These are phyloP conservation scores for Lachnellula arida DNA, from an alignment of 2,329 filamentous ascomycete genomes.

Conservation along the genomic window DNA sequence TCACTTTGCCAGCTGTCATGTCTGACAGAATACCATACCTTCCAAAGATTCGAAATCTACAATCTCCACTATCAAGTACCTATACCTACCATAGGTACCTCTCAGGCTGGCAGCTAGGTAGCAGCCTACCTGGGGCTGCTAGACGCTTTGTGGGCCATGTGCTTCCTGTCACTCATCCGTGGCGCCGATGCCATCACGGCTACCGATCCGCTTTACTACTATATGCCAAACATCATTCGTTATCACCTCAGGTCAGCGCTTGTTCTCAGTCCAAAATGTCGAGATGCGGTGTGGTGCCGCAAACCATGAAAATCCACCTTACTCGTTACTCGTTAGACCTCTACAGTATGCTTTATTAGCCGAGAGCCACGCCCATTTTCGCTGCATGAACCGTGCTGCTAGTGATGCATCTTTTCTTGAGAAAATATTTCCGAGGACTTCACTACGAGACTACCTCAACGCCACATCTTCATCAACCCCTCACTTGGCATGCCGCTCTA, in stretches of 20 bases:
- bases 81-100: not conserved
- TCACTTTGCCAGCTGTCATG: conserved; percentile 8
- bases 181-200: not conserved
- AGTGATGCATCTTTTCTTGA: not conserved
- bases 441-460: not conserved
- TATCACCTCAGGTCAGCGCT: not conserved
- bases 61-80: not conserved
- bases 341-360: not conserved
- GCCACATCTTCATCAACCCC: not conserved
- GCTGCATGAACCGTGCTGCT: not conserved
- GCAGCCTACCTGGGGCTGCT: not conserved
- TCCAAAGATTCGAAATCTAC: not conserved
- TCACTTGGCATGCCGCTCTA: not conserved
- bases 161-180: not conserved
- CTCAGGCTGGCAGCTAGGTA: not conserved
- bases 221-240: not conserved
- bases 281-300: not conserved
- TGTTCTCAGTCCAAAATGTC: not conserved
- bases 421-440: not conserved
- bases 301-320: not conserved
- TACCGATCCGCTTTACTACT: not conserved
- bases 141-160: not conserved
- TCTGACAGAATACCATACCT: conserved; percentile 1
- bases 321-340: too few relatives aligned
- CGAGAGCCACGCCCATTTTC: not conserved